Evolutionary conservation across 2,329 filamentous ascomycete genomes (phyloP), one percentile per base, ranked within the genome.

Genomic region (Scolecobasidium constrictum): DNA sequence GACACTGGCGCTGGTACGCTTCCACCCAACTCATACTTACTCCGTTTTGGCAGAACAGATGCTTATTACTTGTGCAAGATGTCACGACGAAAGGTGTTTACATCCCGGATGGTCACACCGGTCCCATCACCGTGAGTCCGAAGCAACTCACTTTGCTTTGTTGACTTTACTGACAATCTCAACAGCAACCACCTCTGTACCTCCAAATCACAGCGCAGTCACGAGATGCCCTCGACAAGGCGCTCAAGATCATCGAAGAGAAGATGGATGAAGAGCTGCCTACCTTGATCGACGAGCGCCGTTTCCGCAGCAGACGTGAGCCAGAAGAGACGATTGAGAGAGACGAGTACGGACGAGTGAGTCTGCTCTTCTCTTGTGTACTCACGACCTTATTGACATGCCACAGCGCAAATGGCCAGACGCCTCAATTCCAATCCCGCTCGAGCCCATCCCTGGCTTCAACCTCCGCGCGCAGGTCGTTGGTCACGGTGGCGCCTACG

Each of bases 1-100:
- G 86, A 95, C 59, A 96, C 90, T 81, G 92, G 92, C 76, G 90
- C 92, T 75, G 92, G 92, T 98, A 98, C 81, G 88, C 71, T 74
- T n/a, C 77, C 84, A 92, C 53, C 75, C 75, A n/a, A n/a, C n/a
- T n/a, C n/a, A n/a, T n/a, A n/a, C 44, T 78, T n/a, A n/a, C n/a
- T n/a, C n/a, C n/a, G n/a, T n/a, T n/a, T n/a, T 62, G 44, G 16
- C 26, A 42, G 44, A 22, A 42, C n/a, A 19, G 9, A 36, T 46
- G 35, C 35, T 43, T 44, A 45, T 42, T 75, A 58, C 69, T 15
- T 69, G 61, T 66, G 67, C 66, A 87, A 96, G 92, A 98, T 88
- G 86, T 98, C 73, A 98, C 92, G 38, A 96, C 90, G 46, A 83
- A 90, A 60, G 92, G 92, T 67, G 90, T 81, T 60, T 98, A 96